Evolutionary conservation across 495 filamentous ascomycete genomes (phyloP).

Genomic region (Hypoxylon perforatum): DNA sequence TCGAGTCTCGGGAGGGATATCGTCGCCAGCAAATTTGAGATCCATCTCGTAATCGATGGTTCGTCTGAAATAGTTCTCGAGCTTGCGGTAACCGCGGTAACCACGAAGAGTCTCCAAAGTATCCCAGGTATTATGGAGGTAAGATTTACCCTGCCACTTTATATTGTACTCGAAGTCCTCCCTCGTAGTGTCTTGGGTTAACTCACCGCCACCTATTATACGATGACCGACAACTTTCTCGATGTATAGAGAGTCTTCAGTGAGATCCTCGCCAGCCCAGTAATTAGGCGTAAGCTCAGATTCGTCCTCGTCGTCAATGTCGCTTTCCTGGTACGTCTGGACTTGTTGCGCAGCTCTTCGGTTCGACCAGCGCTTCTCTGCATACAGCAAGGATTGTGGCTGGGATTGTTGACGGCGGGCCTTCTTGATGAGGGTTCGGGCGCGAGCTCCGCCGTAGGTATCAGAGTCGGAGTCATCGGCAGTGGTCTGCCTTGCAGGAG

Average conservation of each 20-base stretch:
- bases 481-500: slow-evolving; percentile 68
- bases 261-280: slow-evolving; percentile 67
- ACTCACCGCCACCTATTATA: slow-evolving; percentile 72
- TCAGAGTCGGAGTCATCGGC: slow-evolving; percentile 74
- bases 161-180: slow-evolving; percentile 94
- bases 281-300: slow-evolving; percentile 68
- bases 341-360: slow-evolving; percentile 81
- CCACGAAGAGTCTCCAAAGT: slow-evolving; percentile 70
- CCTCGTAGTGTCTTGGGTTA: slow-evolving; percentile 68
- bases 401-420: slow-evolving; percentile 72
- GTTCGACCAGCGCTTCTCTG: slow-evolving; percentile 89
- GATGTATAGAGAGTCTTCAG: slow-evolving; percentile 82
- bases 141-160: slow-evolving; percentile 96
- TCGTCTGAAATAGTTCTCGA: slow-evolving; percentile 94
- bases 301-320: slow-evolving; percentile 77
- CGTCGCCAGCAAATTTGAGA: slow-evolving; percentile 72
- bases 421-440: slow-evolving; percentile 74
- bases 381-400: slow-evolving; percentile 69
- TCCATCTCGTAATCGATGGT: slow-evolving; percentile 78
- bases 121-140: slow-evolving; percentile 97
- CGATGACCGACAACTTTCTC: slow-evolving; percentile 91
- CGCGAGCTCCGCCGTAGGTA: slow-evolving; percentile 79
- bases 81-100: slow-evolving; percentile 77
- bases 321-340: slow-evolving; percentile 85
- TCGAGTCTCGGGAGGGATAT: slow-evolving; percentile 82